Base-by-base conservation (phyloP, 805 yeast genomes). In the Lipomyces spencermartinsiae region DNA sequence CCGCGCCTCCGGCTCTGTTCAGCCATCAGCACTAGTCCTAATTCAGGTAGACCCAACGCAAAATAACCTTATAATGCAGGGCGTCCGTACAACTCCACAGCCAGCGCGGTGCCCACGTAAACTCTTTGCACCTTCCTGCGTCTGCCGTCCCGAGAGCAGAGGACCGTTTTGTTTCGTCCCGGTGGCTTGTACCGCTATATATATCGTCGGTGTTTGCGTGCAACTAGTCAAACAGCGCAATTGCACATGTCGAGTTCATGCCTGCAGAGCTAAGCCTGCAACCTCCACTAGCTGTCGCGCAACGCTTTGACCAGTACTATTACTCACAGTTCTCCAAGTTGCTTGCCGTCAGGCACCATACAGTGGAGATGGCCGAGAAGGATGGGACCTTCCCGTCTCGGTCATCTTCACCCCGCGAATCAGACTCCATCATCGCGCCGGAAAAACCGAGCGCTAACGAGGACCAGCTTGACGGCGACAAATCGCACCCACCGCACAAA, bases 401-500 rank as follows among this genome's bases (percentile, higher is more conserved):
- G 22, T 43, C 49, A n/a, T n/a, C 49, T 43, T 43, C 49, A n/a
- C 49, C 49, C 22, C 22, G 22, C 19, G 49, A 6, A 16, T 19
- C 19, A 9, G 7, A 43, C 19, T 16, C 49, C 7, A 7, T n/a
- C 7, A 7, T n/a, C 22, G 49, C 49, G 49, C 22, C 4, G 19
- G 49, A 43, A n/a, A 43, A 43, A 4, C 19, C 49, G 49, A 16
- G 19, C 49, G 49, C 16, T 2, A 16, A 6, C 4, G 49, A 43
- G 12, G 22, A 43, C 4, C 8, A 9, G 16, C 49, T 8, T n/a
- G 49, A 43, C 3, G 49, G 22, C 10, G 49, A 43, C 22, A 43
- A n/a, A 14, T 19, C 49, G n/a, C 49, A 43, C n/a, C 22, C 7
- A 43, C 49, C 66, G 37, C 71, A 65, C 34, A 56, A 58, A 19